Conservation (phyloP, 2,329 filamentous ascomycete genomes). For the Calonectria montana region DNA sequence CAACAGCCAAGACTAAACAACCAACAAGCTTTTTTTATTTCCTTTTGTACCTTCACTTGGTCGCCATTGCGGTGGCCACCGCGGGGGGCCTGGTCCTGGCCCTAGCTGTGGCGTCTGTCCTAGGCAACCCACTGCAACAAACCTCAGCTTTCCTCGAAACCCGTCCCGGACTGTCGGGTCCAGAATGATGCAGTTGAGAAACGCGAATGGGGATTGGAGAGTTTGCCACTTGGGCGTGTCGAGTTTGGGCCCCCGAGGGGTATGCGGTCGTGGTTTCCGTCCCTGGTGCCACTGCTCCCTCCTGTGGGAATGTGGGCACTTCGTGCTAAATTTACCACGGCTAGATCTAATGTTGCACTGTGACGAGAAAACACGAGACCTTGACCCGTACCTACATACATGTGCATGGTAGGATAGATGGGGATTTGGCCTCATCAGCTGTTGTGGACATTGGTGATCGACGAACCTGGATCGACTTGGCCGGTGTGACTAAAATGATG, state of each 20-base stretch:
- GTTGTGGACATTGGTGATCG: constrained; percentile 1
- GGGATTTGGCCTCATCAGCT: neutral
- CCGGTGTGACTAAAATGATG: neutral
- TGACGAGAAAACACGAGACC: neutral
- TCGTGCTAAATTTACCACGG: neutral
- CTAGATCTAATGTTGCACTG: constrained; percentile 6
- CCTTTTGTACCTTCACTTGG: neutral
- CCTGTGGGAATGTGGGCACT: neutral
- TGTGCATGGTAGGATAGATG: constrained; percentile 1
- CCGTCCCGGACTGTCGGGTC: constrained; percentile 41
- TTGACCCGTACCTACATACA: constrained; percentile 2
- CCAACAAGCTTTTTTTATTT: constrained; percentile 2
- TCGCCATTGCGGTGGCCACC: neutral
- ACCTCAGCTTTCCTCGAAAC: constrained; percentile 37
- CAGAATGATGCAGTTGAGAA: constrained; percentile 20
- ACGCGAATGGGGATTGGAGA: constrained; percentile 33
- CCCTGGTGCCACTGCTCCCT: neutral
- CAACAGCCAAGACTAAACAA: neutral
- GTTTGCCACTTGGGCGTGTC: neutral
- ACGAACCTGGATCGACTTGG: constrained; percentile 5
- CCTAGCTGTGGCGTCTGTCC: constrained; percentile 36
- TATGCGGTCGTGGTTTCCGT: neutral
- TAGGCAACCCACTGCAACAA: constrained; percentile 37
- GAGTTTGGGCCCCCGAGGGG: neutral
- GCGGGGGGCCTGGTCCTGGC: constrained; percentile 19